Evolutionary conservation across 108 stramenopile species (phyloP).

Genomic region (Fragilaria crotonensis): DNA sequence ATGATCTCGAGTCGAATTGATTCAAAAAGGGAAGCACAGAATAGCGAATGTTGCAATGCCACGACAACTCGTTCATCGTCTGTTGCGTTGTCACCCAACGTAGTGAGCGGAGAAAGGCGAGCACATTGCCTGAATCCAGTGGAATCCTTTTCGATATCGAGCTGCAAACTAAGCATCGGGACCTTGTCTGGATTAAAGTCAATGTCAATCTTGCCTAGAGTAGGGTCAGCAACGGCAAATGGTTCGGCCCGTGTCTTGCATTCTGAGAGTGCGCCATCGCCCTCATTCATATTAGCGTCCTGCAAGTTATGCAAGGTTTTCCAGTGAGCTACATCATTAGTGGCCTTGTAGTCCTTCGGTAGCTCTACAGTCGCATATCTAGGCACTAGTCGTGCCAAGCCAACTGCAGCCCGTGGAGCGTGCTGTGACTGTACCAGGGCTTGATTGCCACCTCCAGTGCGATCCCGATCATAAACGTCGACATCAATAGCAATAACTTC

Average conservation of each 20-base stretch:
- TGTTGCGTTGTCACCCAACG: background rate
- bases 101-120: slow-evolving; percentile 47
- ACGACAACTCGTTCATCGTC: slow-evolving; percentile 63
- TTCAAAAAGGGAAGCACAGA: slow-evolving; percentile 84
- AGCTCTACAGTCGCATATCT: slow-evolving; percentile 80
- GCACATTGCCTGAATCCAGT: slow-evolving; percentile 66
- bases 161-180: slow-evolving; percentile 62
- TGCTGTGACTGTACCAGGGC: slow-evolving; percentile 4
- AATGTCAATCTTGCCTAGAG: slow-evolving; percentile 61
- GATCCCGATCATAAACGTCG: slow-evolving; percentile 68
- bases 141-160: slow-evolving; percentile 72
- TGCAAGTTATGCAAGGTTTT: slow-evolving; percentile 3
- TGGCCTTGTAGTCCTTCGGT: slow-evolving; percentile 30
- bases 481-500: slow-evolving; percentile 77
- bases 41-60: slow-evolving; percentile 78
- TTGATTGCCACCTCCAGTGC: slow-evolving; percentile 29
- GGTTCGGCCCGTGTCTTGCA: slow-evolving; percentile 62
- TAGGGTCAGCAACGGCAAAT: slow-evolving; percentile 75
- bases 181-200: slow-evolving; percentile 79
- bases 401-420: slow-evolving; percentile 6
- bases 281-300: slow-evolving; percentile 4
- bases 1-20: slow-evolving; percentile 65
- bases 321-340: slow-evolving; percentile 8
- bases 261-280: background rate
- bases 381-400: slow-evolving; percentile 65